Evolutionary conservation across 1,139 yeast species (phyloP).

Genomic region (Eremothecium cymbalariae): DNA sequence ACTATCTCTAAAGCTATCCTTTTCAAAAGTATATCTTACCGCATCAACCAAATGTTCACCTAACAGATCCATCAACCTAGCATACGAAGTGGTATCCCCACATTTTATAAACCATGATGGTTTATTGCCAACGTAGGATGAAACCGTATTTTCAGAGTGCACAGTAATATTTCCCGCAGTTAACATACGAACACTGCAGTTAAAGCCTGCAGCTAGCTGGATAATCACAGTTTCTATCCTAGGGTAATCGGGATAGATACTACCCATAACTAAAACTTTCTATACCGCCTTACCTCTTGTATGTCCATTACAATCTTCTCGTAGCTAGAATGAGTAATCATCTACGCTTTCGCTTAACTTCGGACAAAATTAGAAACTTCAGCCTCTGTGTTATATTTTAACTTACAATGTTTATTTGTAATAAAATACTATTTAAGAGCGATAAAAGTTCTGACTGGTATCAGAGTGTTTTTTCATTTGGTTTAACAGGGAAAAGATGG

Average conservation of each 20-base stretch:
- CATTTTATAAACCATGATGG: slow-evolving; percentile 11
- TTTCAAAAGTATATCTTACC: slow-evolving; percentile 9
- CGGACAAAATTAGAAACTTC: no score
- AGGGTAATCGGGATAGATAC: not conserved
- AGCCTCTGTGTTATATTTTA: no score
- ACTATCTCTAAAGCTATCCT: slow-evolving; percentile 20
- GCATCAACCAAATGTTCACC: not conserved
- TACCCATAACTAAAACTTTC: no score
- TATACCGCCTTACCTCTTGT: no score
- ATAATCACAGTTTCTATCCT: not conserved
- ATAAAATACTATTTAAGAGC: no score
- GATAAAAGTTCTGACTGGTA: no score
- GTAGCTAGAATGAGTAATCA: no score
- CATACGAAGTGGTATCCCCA: not conserved
- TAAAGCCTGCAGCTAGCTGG: not conserved
- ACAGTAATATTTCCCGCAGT: slow-evolving; percentile 1
- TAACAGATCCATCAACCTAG: not conserved
- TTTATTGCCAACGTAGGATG: slow-evolving; percentile 3
- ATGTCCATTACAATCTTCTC: no score
- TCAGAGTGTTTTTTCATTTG: no score
- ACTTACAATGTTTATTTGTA: no score
- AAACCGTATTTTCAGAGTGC: not conserved
- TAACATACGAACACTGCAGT: slow-evolving; percentile 1
- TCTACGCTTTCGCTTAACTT: no score
- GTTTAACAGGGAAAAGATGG: no score